Base-by-base conservation (phyloP, 768 basidiomycete species). In the Crassisporium funariophilum region DNA sequence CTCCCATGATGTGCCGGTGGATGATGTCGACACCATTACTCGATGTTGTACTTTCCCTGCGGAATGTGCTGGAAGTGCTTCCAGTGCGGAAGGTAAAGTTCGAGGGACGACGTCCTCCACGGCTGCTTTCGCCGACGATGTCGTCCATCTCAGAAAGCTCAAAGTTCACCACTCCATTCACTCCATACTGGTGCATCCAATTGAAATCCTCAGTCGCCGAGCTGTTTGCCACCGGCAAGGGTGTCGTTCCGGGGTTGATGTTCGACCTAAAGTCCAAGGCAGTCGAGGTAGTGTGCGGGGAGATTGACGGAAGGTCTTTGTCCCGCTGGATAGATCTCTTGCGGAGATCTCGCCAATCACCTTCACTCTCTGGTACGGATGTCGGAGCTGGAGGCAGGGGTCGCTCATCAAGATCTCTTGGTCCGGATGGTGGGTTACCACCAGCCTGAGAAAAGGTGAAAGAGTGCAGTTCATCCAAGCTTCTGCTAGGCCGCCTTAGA, bases 401-500 rank as follows among this genome's bases (percentile, higher is more conserved):
- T 33, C 52, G 47, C 34, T 60, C 47, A 33, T 49, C 46, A 3
- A 41, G 17, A 35, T 40, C 36, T 24, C 47, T 42, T 22, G 55
- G 35, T 25, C 40, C 29, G 6, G 53, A 47, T 4, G 45, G 31
- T 44, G 44, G 21, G 7, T 39, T 44, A 15, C 41, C 45, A 23
- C 52, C 41, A 17, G 45, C 25, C 16, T 41, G 36, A 19, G 46
- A 33, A 42, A 58, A 58, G 23, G 51, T 53, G 27, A 55, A 58
- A 16, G 56, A 50, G 22, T 50, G 50, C 6, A 61, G 56, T 35
- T 82, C 78, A 46, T 84, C 81, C 54, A 82, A 63, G 56, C 82
- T 84, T 52, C 77, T 74, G 57, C 83, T 86, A 16, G 77, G 76
- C 15, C 83, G 72, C 43, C 83, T 76, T n/a, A 82, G 59, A 9